Base-by-base conservation (phyloP, 768 basidiomycete genomes). In the Rhodotorula paludigena region DNA sequence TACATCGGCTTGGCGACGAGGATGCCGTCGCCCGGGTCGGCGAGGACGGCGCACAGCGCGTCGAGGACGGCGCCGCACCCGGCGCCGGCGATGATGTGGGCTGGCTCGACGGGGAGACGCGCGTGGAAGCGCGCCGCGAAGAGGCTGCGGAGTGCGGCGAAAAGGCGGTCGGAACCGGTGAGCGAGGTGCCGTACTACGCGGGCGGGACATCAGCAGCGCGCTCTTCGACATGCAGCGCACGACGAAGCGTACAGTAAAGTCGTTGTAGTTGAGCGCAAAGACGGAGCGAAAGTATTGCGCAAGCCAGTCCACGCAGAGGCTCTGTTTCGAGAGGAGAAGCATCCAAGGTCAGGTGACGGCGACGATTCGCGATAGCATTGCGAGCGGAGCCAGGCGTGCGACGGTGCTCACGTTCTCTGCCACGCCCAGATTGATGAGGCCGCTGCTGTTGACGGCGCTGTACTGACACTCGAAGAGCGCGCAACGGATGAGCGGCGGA, bases 21-120 rank as follows among this genome's bases (percentile, higher is more conserved):
- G 57, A 76, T 67, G 7, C 59, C 71, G 35, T 76, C 75, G 3
- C 71, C 71, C 2, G 60, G 63, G 63, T 76, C 73, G 28, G 66
- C 66, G 56, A 72, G 51, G 51, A 30, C 45, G 3, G 60, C 54
- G 8, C 58, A 58, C 36, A 71, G 57, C 32, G 60, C 41, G 53
- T 71, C 69, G 32, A 71, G 62, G 21, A 71, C 60, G 33, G 61
- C 48, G 10, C 48, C 45, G 35, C 60, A 61, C 18, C 69, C 69
- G 2, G 62, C 55, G 32, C 66, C 70, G 20, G 64, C 59, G 45
- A 74, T 63, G 63, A 75, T 66, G 38, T 75, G 73, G 20, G 74
- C 60, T 23, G 62, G 52, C 48, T 45, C 51, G 38, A 76, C 66
- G 23, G 68, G 68, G 20, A 52, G 49, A 20, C 60, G 23, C 8